Evolutionary conservation across 306 rosid genomes (phyloP), one percentile per base, ranked within the genome.

Genomic region (Corylus avellana): DNA sequence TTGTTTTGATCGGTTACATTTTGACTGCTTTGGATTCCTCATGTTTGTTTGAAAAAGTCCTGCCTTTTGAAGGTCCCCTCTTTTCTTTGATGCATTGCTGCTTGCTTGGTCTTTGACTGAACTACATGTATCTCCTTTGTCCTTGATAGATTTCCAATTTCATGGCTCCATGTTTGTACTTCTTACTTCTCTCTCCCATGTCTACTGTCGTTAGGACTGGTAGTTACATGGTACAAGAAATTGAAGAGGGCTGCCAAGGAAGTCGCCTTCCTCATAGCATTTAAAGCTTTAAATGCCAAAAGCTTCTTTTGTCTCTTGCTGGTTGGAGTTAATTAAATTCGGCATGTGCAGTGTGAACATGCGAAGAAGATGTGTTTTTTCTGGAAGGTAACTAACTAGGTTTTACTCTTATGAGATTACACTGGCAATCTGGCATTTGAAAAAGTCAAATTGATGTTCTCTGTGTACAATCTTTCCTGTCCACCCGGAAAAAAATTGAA

Each of bases 241-340:
- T 12, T 54, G 37, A 48, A 37, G 85, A 64, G 82, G 49, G 49
- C 79, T 77, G 22, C 57, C 46, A 73, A 17, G n/a, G 66, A 53
- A 57, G 57, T 22, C 27, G 63, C 75, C 61, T 17, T 4, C 55
- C 18, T 11, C 17, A 5, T 63, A 35, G 3, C 76, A 50, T 77
- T 74, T n/a, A 37, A 70, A 25, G 79, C 53, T 59, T 73, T 80
- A 22, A 80, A 73, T 73, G 72, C 82, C 68, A 77, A 84, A 84
- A 84, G 85, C 42, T 59, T 20, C 53, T 35, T 53, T 73, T 84
- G 85, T 77, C 80, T 46, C 54, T 73, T 66, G 25, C 64, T 22
- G 17, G 57, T 49, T 57, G 67, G 39, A 74, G 46, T 9, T 67
- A 8, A 44, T 9, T 67, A 12, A 44, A 37, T 54, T 29, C 47